These are phyloP conservation scores for Magnusiomyces paraingens DNA, from an alignment of 1,139 yeast species.

Conservation along the genomic window DNA sequence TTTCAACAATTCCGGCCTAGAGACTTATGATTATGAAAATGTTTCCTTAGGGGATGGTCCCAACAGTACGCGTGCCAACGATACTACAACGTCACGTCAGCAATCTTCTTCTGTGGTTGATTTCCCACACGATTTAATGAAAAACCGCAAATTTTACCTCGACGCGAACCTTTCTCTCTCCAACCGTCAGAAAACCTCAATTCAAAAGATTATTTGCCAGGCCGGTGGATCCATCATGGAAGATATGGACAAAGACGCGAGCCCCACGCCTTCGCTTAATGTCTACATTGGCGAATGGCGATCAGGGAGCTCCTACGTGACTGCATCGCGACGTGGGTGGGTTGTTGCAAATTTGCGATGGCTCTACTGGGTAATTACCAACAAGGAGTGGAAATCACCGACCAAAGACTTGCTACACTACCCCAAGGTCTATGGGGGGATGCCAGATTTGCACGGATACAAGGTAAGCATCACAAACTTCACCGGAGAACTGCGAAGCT, in stretches of 20 bases:
- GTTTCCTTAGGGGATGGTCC: too few species aligned
- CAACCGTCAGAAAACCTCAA: conserved; percentile 21
- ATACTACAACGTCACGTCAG: too few species aligned
- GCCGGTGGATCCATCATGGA: conserved; percentile 32
- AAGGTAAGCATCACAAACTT: conserved; percentile 70
- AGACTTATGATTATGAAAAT: too few species aligned
- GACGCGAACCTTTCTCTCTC: conserved; percentile 29
- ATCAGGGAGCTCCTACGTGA: conserved; percentile 47
- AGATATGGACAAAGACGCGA: conserved; percentile 24
- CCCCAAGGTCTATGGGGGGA: conserved; percentile 54
- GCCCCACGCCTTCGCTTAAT: conserved; percentile 27
- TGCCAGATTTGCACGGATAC: conserved; percentile 47
- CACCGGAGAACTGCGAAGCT: conserved; percentile 75
- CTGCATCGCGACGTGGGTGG: conserved; percentile 19
- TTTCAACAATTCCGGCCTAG: neutral
- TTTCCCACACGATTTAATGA: conserved; percentile 18
- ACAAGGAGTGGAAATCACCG: conserved; percentile 54
- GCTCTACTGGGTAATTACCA: conserved; percentile 43
- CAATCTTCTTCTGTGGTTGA: neutral
- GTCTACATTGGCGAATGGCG: conserved; percentile 64
- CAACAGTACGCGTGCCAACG: too few species aligned
- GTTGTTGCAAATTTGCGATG: conserved; percentile 10
- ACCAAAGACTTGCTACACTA: conserved; percentile 53
- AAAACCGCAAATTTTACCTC: conserved; percentile 7
- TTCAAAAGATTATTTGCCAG: conserved; percentile 13